Evolutionary conservation across 257 asterid species (phyloP), one percentile per base, ranked within the genome.

Genomic region (Solanum lycopersicoides): DNA sequence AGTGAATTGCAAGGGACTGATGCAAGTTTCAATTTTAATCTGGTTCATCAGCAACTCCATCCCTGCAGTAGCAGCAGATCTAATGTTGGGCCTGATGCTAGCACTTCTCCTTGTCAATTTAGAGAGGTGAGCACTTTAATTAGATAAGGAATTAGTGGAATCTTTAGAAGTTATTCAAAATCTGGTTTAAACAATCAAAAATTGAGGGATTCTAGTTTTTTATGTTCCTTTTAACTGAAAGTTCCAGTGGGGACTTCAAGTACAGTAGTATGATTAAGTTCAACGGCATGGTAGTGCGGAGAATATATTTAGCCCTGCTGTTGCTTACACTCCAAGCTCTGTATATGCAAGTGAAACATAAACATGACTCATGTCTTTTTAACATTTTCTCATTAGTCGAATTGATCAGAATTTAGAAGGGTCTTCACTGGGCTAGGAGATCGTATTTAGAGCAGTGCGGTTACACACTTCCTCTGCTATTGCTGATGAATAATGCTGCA

Each of bases 41-140:
- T 86, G 86, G 92, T 88, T 87, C 95, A 86, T 91, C 97, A 91
- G 88, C 98, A 93, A 87, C 88, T 90, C 76, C 96, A 91, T 89
- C 96, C 96, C 83, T 89, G 92, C 91, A 88, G 92, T 86, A 90
- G 92, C 76, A 88, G 92, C 76, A 88, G 92, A 86, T 82, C 95
- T 63, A 91, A 89, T 84, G 75, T 88, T 41, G 94, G 91, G 84
- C 86, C 94, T 41, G 95, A 91, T 92, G 86, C 92, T 83, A 89
- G 89, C 88, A 16, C 92, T 56, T 83, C 91, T 39, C 89, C 93
- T 30, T 91, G 86, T 86, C 94, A 91, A 88, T 91, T 88, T 88
- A 91, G 92, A 87, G 97, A 93, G 95, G 95, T 94, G 94, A 91
- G 93, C 87, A 89, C 88, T 84, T 86, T 88, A 87, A 85, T 69